A percentile compares a stretch with the other conserved stretches of the same genome.
phyloP scores from a whole-genome alignment of 2,329 filamentous ascomycete genomes.

The Thelonectria blattea region DNA sequence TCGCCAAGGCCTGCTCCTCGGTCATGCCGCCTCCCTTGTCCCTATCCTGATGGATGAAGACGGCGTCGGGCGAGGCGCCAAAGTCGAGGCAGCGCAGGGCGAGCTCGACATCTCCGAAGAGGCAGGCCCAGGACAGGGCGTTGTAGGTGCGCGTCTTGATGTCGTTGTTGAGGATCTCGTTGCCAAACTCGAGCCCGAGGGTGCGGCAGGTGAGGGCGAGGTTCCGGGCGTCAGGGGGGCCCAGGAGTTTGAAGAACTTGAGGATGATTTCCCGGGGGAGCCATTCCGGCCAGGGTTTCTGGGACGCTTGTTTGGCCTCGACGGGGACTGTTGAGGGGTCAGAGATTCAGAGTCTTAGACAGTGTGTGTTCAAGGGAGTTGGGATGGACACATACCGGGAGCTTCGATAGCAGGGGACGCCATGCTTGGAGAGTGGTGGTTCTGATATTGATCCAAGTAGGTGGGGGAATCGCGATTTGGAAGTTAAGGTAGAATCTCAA shows the following conservation, averaged over 20 bases:
- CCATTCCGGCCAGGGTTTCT: background rate
- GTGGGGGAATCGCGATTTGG: no score
- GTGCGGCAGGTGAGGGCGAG: slow-evolving; percentile 1
- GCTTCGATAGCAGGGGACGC: background rate
- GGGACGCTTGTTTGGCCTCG: background rate
- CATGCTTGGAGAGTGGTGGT: no score
- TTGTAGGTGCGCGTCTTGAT: slow-evolving; percentile 6
- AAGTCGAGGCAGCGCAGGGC: background rate
- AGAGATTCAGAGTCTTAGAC: background rate
- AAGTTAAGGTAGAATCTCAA: no score
- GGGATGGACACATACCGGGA: background rate
- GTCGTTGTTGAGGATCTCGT: background rate
- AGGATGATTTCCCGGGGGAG: background rate
- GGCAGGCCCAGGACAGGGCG: slow-evolving; percentile 4
- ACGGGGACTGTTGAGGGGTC: background rate
- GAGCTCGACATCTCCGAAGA: background rate
- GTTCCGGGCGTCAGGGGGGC: background rate
- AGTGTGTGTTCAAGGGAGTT: background rate
- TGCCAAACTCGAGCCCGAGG: background rate
- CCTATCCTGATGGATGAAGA: background rate
- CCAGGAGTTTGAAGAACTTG: background rate
- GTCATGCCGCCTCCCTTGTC: background rate
- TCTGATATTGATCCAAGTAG: background rate
- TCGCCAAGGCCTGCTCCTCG: background rate
- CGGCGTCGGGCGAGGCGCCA: slow-evolving; percentile 5